A percentile compares a stretch with the other conserved stretches of the same genome.
These are phyloP conservation scores for Albifimbria verrucaria DNA, from an alignment of 2,329 filamentous ascomycete genomes.

Conservation along the genomic window DNA sequence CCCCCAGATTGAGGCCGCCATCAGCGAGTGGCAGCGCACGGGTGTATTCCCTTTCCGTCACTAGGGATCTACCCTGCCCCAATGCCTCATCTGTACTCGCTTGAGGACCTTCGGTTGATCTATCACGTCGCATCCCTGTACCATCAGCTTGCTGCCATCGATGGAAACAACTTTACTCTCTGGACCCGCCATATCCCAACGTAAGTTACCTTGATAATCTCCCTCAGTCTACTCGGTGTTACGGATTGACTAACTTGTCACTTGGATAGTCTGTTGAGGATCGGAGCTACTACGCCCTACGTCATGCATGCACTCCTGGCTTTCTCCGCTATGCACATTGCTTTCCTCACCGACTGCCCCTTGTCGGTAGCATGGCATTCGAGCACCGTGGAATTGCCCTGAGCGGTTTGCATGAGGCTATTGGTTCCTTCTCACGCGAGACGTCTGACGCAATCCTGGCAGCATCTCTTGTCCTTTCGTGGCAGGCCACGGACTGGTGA, in stretches of 20 bases:
- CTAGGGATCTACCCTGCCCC: constrained; percentile 74
- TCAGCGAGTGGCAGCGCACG: constrained; percentile 80
- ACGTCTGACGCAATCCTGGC: constrained; percentile 91
- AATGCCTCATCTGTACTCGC: constrained; percentile 67
- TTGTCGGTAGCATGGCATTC: constrained; percentile 84
- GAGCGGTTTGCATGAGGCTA: constrained; percentile 83
- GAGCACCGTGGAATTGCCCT: constrained; percentile 84
- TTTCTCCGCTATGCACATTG: constrained; percentile 91
- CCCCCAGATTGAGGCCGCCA: constrained; percentile 75
- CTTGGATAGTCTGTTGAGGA: constrained; percentile 54
- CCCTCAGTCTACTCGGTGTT: not conserved
- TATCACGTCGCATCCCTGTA: constrained; percentile 87
- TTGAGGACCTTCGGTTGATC: constrained; percentile 81
- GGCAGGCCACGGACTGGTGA: constrained; percentile 96
- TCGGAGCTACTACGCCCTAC: constrained; percentile 78
- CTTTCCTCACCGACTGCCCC: constrained; percentile 81
- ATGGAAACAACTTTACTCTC: constrained; percentile 79
- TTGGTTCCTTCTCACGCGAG: constrained; percentile 76
- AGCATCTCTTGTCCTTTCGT: constrained; percentile 86
- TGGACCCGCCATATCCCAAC: constrained; percentile 93
- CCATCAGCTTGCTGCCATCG: constrained; percentile 72
- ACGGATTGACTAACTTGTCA: not conserved
- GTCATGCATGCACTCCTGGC: constrained; percentile 93
- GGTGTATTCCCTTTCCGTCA: constrained; percentile 79
- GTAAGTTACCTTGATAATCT: constrained; percentile 53